Percentiles rank a stretch among this genome's conserved stretches.
These are phyloP conservation scores for Pestalotiopsis sp. DNA, from an alignment of 2,329 filamentous ascomycete genomes.

Conservation along the genomic window DNA sequence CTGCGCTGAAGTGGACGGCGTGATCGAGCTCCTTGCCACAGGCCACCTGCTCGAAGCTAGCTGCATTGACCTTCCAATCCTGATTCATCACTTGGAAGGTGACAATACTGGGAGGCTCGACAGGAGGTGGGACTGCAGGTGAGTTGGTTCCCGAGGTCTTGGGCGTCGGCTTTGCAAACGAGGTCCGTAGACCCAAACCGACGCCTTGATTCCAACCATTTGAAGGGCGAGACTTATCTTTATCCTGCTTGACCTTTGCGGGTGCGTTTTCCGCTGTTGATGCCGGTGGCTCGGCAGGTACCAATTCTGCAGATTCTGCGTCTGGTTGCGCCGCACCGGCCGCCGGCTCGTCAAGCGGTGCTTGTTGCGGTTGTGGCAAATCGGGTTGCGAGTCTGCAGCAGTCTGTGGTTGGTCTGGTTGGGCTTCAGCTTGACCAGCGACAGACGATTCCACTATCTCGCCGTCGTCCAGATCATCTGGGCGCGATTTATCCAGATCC, in stretches of 20 bases:
- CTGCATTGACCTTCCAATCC: conserved; percentile 3
- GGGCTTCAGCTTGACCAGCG: not conserved
- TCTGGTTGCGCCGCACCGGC: not conserved
- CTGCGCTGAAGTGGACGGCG: not conserved
- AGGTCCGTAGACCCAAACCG: conserved; percentile 24
- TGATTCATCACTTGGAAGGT: not conserved
- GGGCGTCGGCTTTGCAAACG: conserved; percentile 20
- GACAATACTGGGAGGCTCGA: not conserved
- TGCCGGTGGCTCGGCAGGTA: not conserved
- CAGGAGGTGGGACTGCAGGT: not conserved
- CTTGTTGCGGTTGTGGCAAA: not conserved
- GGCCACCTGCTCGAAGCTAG: conserved; percentile 4
- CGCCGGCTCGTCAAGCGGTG: not conserved
- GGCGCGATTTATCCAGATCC: conserved; percentile 15
- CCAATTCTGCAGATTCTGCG: not conserved
- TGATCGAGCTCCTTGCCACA: not conserved
- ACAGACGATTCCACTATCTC: conserved; percentile 27
- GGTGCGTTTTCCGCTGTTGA: not conserved
- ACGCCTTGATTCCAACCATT: conserved; percentile 29
- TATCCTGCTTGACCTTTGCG: not conserved
- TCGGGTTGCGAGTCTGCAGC: not conserved
- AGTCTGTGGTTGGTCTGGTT: not conserved
- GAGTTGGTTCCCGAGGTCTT: not conserved
- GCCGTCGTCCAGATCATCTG: conserved; percentile 31
- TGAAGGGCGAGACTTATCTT: conserved; percentile 9